Evolutionary conservation across 345 rosid species (phyloP).

Genomic region (Tarenaya hassleriana): DNA sequence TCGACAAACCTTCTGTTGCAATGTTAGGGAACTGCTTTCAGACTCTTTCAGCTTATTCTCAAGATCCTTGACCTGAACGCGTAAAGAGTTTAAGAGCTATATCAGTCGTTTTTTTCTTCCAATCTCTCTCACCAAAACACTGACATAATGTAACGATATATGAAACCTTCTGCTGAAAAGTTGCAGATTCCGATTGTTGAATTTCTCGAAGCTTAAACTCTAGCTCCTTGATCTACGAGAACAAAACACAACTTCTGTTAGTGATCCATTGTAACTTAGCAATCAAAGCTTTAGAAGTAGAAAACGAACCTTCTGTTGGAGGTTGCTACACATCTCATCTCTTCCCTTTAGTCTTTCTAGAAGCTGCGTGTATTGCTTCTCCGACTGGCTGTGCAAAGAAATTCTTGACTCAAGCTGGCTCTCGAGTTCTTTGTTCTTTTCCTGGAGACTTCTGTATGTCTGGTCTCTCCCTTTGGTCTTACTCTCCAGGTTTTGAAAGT

Average conservation of each 20-base stretch:
- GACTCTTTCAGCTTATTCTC: constrained; percentile 68
- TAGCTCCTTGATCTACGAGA: constrained; percentile 60
- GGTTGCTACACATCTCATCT: constrained; percentile 59
- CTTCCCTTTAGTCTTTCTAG: constrained; percentile 56
- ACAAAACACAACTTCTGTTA: constrained; percentile 16
- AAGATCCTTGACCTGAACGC: constrained; percentile 60
- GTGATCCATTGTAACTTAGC: constrained; percentile 1
- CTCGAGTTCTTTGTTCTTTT: constrained; percentile 84
- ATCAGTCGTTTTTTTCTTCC: background rate
- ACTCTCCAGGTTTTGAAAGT: constrained; percentile 57
- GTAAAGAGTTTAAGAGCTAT: constrained; percentile 6
- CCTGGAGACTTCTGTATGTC: constrained; percentile 48
- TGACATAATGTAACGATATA: background rate
- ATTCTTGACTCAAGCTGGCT: constrained; percentile 50
- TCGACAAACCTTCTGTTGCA: constrained; percentile 51
- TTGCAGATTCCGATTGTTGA: constrained; percentile 47
- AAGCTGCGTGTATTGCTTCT: constrained; percentile 55
- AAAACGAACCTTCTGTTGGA: constrained; percentile 66
- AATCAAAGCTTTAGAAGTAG: background rate
- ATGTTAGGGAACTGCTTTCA: constrained; percentile 34
- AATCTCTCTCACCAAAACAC: constrained; percentile 8
- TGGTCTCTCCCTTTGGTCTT: constrained; percentile 67
- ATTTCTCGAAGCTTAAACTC: constrained; percentile 59
- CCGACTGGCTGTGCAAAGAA: constrained; percentile 44
- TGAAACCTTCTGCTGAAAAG: constrained; percentile 53